Evolutionary conservation across 164 flowering plant species (phyloP), one percentile per base, ranked within the genome.

Genomic region (Litsea cubeba): DNA sequence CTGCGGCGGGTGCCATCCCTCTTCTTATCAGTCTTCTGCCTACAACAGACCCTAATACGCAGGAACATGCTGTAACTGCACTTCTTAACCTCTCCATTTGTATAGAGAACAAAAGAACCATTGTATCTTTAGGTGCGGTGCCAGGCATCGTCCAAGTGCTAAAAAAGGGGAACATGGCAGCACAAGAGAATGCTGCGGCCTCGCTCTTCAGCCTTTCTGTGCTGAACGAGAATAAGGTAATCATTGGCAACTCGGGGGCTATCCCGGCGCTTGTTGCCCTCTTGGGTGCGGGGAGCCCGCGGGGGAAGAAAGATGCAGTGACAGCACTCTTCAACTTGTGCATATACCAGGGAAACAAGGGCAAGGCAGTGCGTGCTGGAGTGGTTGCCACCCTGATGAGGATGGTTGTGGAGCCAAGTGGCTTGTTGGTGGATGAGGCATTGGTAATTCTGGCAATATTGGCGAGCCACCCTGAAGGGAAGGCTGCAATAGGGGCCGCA

Each of bases 131-230:
- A 25, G 94, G 91, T 70, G 97, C 98, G 50, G 85, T 94, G 14
- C 96, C 97, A 23, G 91, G 94, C 69, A 91, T 94, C 63, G 98
- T 94, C 51, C 88, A 90, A 50, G 97, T 92, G 63, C 90, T 94
- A 40, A 87, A 81, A 80, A 89, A 79, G 51, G 98, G 98, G 30
- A 88, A 93, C 86, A 91, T 91, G 96, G 97, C 92, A 78, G 95
- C 98, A 24, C 83, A 97, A 69, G 98, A 94, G 78, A 94, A 94
- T 84, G 98, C 98, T 67, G 98, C 98, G 0, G 98, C 98, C n/a
- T 86, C 97, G 18, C 91, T 94, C 35, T 94, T 94, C 80, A 94
- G 98, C 78, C 90, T 94, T 63, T 94, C 98, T 1, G 96, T 92
- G 60, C 79, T 92, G 49, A 95, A 94, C 81, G 96, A 86, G 77